Base-by-base conservation (phyloP, 345 rosid genomes). In the Eucalyptus shirleyi region DNA sequence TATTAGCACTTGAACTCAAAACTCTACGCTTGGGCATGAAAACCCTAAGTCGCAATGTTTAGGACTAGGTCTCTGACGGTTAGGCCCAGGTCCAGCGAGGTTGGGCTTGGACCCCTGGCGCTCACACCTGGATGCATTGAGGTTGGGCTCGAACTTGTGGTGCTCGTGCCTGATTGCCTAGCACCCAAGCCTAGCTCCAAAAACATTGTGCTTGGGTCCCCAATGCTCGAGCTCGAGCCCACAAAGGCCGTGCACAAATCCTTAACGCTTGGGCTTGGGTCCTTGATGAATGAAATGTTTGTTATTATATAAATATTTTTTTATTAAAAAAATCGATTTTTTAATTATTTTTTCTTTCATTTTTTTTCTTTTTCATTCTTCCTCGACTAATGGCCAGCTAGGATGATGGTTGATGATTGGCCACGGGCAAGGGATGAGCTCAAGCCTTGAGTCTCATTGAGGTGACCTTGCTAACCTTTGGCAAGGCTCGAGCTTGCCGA, bases 91-190 rank as follows among this genome's bases (percentile, higher is more conserved):
- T 56, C 13, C 3, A 56, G 3, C 3, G 6, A 56, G 62, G 62
- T 5, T 0, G 0, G 3, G 62, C 62, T 0, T 23, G 12, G 12
- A 24, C 62, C 30, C 6, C 1, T 24, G 1, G 62, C 1, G 3
- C 62, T 24, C 62, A 56, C 0, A 12, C 28, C 13, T 23, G 28
- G 0, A 24, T 56, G 6, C 62, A 56, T 56, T 24, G 30, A 56
- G 62, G 13, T 56, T 56, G 62, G 28, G 62, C 30, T 56, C 1
- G 3, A 56, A 23, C 0, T 24, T 24, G 30, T 56, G 13, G 62
- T 56, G 13, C 30, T 56, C 6, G 1, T 56, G 62, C 30, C 0
- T 23, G 6, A 56, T 56, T 56, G 30, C 30, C 62, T 24, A 56
- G 30, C 62, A 9, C 62, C 30, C 14, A 55, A 24, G 13, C 62